Percentiles rank a stretch among this genome's conserved stretches.
Evolutionary conservation across 2,329 filamentous ascomycete genomes (phyloP).

Genomic region (Teratosphaeria pseudoeucalypti): DNA sequence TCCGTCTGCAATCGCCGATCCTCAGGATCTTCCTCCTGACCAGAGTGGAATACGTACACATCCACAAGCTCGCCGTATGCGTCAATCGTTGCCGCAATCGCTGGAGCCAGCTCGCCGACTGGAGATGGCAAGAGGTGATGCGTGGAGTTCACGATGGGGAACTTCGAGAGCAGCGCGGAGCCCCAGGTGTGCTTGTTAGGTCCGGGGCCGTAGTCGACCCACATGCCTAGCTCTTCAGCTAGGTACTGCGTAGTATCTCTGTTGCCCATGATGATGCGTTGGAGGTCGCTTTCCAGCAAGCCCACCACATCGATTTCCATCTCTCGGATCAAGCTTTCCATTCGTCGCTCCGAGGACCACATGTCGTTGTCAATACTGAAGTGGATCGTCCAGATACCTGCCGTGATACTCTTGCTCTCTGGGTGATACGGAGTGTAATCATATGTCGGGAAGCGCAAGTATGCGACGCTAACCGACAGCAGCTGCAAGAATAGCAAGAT

Average conservation of each 20-base stretch:
- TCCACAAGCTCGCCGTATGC: constrained; percentile 85
- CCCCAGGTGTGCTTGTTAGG: constrained; percentile 99
- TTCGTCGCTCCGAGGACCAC: constrained; percentile 94
- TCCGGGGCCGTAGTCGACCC: constrained; percentile 91
- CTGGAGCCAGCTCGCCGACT: constrained; percentile 86
- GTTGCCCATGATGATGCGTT: constrained; percentile 99
- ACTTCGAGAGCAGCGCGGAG: constrained; percentile 83
- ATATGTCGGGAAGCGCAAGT: constrained; percentile 83
- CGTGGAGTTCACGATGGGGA: constrained; percentile 93
- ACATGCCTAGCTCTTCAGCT: constrained; percentile 96
- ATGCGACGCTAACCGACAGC: constrained; percentile 68
- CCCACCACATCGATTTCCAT: constrained; percentile 96
- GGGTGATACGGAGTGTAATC: constrained; percentile 85
- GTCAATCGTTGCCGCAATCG: constrained; percentile 92
- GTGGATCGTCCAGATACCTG: constrained; percentile 97
- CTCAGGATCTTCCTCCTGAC: constrained; percentile 91
- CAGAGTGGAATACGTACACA: constrained; percentile 96
- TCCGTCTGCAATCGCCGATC: constrained; percentile 77
- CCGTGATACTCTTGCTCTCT: constrained; percentile 77
- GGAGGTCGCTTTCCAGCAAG: constrained; percentile 83
- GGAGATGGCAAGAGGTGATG: constrained; percentile 91
- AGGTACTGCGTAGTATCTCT: constrained; percentile 91
- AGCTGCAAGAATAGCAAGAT: constrained; percentile 68
- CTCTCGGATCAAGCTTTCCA: constrained; percentile 60
- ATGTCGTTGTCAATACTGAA: constrained; percentile 97